Evolutionary conservation across 495 filamentous ascomycete species (phyloP).

Genomic region (Hypoxylon rickii): DNA sequence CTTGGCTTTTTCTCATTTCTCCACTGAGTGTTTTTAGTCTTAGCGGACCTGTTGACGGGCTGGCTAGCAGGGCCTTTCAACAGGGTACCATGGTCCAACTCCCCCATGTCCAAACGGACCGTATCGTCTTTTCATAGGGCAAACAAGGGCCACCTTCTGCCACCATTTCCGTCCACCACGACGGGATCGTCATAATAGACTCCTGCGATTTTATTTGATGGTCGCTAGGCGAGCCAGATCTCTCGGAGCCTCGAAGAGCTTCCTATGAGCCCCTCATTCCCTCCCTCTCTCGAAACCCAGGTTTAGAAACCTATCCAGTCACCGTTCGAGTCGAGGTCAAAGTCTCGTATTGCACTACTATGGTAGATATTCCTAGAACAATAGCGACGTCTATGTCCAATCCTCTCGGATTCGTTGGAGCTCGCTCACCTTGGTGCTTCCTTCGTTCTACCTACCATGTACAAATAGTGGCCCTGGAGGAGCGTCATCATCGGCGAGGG

Average conservation of each 20-base stretch:
- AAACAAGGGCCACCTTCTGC: constrained; percentile 41
- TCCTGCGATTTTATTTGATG: constrained; percentile 39
- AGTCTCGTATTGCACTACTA: constrained; percentile 27
- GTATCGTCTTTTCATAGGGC: constrained; percentile 42
- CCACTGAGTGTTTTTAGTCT: constrained; percentile 34
- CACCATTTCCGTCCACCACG: constrained; percentile 38
- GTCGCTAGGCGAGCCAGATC: constrained; percentile 35
- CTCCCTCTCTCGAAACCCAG: constrained; percentile 17
- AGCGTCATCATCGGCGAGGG: constrained; percentile 5
- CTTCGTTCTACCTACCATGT: neutral
- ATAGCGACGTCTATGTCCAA: neutral
- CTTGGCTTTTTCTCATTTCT: constrained; percentile 24
- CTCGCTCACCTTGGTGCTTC: constrained; percentile 20
- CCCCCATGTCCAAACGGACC: constrained; percentile 33
- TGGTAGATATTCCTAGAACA: neutral
- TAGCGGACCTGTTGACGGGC: constrained; percentile 37
- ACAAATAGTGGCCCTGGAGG: neutral
- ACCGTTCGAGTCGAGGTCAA: constrained; percentile 10
- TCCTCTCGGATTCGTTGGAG: constrained; percentile 6
- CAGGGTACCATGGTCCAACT: constrained; percentile 40
- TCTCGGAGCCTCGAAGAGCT: constrained; percentile 24
- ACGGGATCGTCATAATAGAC: constrained; percentile 37
- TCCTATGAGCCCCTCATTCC: constrained; percentile 32
- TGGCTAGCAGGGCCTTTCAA: constrained; percentile 39
- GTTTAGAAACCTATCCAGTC: constrained; percentile 36